phyloP scores from a whole-genome alignment of 2,329 filamentous ascomycete species.

The Dactylellina haptotyla region DNA sequence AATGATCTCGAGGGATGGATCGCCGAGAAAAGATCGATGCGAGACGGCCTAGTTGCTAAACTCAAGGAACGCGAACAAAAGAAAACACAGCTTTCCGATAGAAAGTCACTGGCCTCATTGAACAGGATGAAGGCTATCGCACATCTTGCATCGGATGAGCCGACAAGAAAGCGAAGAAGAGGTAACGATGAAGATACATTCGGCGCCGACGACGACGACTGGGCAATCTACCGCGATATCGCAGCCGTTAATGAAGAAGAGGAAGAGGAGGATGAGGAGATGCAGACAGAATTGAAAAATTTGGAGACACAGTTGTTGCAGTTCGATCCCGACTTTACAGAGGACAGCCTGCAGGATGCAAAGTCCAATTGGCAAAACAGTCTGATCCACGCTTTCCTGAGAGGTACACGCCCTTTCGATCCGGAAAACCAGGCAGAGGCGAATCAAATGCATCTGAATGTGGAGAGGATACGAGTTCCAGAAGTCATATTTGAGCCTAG shows the following conservation, averaged over 20 bases:
- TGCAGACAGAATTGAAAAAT: slow-evolving; percentile 75
- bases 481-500: slow-evolving; percentile 93
- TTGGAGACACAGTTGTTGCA: slow-evolving; percentile 86
- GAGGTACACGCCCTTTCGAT: slow-evolving; percentile 88
- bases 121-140: slow-evolving; percentile 99
- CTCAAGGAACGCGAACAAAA: slow-evolving; percentile 94
- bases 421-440: slow-evolving; percentile 79
- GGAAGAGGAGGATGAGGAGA: slow-evolving; percentile 85
- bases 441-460: slow-evolving; percentile 92
- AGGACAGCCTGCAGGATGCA: slow-evolving; percentile 89
- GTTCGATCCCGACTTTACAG: slow-evolving; percentile 87
- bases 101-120: slow-evolving; percentile 93
- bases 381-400: slow-evolving; percentile 86
- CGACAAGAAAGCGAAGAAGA: slow-evolving; percentile 74
- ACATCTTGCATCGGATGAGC: slow-evolving; percentile 89
- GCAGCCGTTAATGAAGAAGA: slow-evolving; percentile 82
- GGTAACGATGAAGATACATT: slow-evolving; percentile 91
- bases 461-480: slow-evolving; percentile 92
- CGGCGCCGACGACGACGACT: slow-evolving; percentile 95
- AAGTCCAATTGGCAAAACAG: slow-evolving; percentile 96
- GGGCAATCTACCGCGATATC: slow-evolving; percentile 95
- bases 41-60: slow-evolving; percentile 74
- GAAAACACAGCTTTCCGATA: slow-evolving; percentile 93
- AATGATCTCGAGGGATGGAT: slow-evolving; percentile 89
- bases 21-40: slow-evolving; percentile 78